Evolutionary conservation across 495 filamentous ascomycete genomes (phyloP).

Genomic region (Penicillium cosmopolitanum): DNA sequence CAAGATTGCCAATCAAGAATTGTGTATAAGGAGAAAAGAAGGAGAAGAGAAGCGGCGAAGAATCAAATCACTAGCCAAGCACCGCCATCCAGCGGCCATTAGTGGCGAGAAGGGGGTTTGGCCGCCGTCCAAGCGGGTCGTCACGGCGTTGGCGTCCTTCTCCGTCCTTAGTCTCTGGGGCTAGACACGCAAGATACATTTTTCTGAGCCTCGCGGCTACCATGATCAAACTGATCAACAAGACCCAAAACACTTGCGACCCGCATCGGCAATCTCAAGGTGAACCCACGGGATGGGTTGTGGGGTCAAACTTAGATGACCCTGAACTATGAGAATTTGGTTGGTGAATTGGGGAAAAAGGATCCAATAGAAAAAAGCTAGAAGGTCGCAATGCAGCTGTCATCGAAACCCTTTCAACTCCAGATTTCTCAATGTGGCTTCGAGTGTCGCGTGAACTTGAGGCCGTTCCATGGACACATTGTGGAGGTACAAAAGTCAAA

Average conservation of each 20-base stretch:
- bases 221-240: background rate
- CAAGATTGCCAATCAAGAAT: conserved; percentile 1
- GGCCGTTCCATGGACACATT: conserved; percentile 1
- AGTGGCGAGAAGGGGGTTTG: conserved; percentile 23
- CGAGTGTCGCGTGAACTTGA: background rate
- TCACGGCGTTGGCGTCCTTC: conserved; percentile 10
- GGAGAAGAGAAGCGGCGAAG: conserved; percentile 7
- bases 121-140: conserved; percentile 9
- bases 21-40: conserved; percentile 7
- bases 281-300: background rate
- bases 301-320: background rate
- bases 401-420: background rate
- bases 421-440: background rate
- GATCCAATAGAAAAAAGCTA: background rate
- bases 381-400: background rate
- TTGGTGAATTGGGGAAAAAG: background rate
- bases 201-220: background rate
- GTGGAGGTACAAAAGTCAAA: conserved; percentile 7
- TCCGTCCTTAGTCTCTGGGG: background rate
- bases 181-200: background rate
- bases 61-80: conserved; percentile 18
- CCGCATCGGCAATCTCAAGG: conserved; percentile 2
- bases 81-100: conserved; percentile 9
- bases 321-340: background rate
- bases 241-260: background rate